Conservation (phyloP, 352 stramenopile species). For the Pythium plurisporium region DNA sequence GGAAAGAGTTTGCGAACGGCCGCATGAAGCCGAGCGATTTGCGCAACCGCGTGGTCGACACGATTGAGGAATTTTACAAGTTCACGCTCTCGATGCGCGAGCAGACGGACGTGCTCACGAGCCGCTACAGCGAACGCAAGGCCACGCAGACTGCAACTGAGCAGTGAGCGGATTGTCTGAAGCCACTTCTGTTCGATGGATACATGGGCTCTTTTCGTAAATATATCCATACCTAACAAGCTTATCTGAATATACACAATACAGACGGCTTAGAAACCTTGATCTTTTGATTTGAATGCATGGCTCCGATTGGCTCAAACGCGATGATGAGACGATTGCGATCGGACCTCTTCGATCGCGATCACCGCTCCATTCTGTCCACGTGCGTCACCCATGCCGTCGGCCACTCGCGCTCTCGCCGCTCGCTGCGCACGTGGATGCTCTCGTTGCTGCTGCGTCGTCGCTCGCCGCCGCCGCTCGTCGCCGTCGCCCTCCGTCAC, state of each 20-base stretch:
- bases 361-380: not conserved
- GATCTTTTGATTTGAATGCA: not conserved
- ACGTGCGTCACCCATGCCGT: too few species aligned
- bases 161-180: too few species aligned
- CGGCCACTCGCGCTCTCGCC: not conserved
- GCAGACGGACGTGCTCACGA: constrained; percentile 25
- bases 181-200: too few species aligned
- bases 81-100: constrained; percentile 43
- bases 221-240: too few species aligned
- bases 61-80: constrained; percentile 60
- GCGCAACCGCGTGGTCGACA: constrained; percentile 53
- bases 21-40: constrained; percentile 49
- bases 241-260: too few species aligned
- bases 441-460: not conserved
- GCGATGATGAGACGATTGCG: not conserved
- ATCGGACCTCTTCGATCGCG: not conserved
- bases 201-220: not conserved
- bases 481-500: not conserved
- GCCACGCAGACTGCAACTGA: constrained; percentile 12
- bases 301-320: constrained; percentile 1
- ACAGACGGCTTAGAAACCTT: too few species aligned
- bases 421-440: not conserved
- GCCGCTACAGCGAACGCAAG: constrained; percentile 30
- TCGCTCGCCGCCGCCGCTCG: not conserved
- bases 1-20: constrained; percentile 54